These are phyloP conservation scores for Penicillium sp. DNA, from an alignment of 2,329 filamentous ascomycete species.

Conservation along the genomic window DNA sequence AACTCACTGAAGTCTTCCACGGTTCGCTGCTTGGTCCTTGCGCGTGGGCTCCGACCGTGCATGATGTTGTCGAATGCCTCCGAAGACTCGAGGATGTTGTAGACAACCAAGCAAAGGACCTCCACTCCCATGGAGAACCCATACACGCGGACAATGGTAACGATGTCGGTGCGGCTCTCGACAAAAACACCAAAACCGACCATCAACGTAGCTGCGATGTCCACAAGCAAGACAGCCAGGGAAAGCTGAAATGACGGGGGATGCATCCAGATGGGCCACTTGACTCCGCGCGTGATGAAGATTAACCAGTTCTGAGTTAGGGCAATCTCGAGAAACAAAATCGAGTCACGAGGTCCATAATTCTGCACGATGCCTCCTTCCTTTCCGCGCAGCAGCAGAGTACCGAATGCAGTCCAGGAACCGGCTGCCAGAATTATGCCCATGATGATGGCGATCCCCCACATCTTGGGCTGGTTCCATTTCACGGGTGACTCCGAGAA, in stretches of 20 bases:
- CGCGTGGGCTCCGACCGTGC: slow-evolving; percentile 81
- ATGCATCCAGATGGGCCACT: slow-evolving; percentile 87
- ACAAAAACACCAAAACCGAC: slow-evolving; percentile 80
- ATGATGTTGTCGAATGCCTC: slow-evolving; percentile 84
- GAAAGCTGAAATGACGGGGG: slow-evolving; percentile 79
- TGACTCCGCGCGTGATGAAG: slow-evolving; percentile 89
- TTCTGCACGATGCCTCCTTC: slow-evolving; percentile 85
- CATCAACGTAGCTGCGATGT: slow-evolving; percentile 80
- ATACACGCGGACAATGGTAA: slow-evolving; percentile 83
- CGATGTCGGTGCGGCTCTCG: slow-evolving; percentile 64
- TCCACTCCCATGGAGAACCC: slow-evolving; percentile 78
- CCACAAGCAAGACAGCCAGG: slow-evolving; percentile 73
- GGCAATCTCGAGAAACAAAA: slow-evolving; percentile 84
- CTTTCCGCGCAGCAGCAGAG: slow-evolving; percentile 64
- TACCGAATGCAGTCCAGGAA: slow-evolving; percentile 84
- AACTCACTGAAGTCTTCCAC: slow-evolving; percentile 83
- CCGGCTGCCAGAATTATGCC: slow-evolving; percentile 74
- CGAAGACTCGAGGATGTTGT: slow-evolving; percentile 78
- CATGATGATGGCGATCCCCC: slow-evolving; percentile 84
- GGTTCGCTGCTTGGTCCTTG: slow-evolving; percentile 71
- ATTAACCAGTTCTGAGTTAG: slow-evolving; percentile 95
- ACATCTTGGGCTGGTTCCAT: slow-evolving; percentile 91
- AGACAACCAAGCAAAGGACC: slow-evolving; percentile 72
- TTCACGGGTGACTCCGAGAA: slow-evolving; percentile 83
- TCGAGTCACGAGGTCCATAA: slow-evolving; percentile 72